Conservation (phyloP, 352 stramenopile genomes). For the Thalassiosira livingstoniorum region DNA sequence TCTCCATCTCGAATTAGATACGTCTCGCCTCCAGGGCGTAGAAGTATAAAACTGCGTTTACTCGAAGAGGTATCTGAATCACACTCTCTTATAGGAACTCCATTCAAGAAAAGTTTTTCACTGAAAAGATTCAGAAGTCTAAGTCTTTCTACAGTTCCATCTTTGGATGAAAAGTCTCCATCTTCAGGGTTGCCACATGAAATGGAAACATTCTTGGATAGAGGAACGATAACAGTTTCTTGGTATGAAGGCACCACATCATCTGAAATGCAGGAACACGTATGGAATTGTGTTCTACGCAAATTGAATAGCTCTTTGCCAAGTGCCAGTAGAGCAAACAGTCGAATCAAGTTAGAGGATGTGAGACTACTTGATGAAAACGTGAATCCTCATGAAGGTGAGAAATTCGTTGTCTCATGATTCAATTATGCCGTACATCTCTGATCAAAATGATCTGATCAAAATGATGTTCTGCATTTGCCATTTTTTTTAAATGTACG, state of each 20-base stretch:
- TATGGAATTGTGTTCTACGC: slow-evolving; percentile 73
- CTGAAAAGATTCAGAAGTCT: slow-evolving; percentile 45
- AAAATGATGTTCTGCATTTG: too few relatives aligned
- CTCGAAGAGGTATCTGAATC: slow-evolving; percentile 20
- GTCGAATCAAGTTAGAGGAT: slow-evolving; percentile 57
- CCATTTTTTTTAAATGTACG: too few relatives aligned
- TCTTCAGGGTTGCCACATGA: background rate
- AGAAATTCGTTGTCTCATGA: too few relatives aligned
- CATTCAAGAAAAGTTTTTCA: background rate
- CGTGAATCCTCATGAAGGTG: slow-evolving; percentile 73
- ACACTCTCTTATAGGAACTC: background rate
- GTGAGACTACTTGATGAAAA: slow-evolving; percentile 78
- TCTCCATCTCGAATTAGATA: slow-evolving; percentile 4
- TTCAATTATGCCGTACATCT: too few relatives aligned
- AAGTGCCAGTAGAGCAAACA: slow-evolving; percentile 3
- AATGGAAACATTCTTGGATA: slow-evolving; percentile 39
- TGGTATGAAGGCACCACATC: slow-evolving; percentile 84
- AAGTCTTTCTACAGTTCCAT: slow-evolving; percentile 35
- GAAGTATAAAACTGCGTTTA: slow-evolving; percentile 38
- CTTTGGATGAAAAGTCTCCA: slow-evolving; percentile 17
- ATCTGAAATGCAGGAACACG: slow-evolving; percentile 77
- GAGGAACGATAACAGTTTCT: slow-evolving; percentile 71
- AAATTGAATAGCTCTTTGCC: slow-evolving; percentile 63
- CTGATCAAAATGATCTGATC: too few relatives aligned
- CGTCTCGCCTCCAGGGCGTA: slow-evolving; percentile 8